Evolutionary conservation across 805 yeast genomes (phyloP).

Genomic region (Candida ficus): DNA sequence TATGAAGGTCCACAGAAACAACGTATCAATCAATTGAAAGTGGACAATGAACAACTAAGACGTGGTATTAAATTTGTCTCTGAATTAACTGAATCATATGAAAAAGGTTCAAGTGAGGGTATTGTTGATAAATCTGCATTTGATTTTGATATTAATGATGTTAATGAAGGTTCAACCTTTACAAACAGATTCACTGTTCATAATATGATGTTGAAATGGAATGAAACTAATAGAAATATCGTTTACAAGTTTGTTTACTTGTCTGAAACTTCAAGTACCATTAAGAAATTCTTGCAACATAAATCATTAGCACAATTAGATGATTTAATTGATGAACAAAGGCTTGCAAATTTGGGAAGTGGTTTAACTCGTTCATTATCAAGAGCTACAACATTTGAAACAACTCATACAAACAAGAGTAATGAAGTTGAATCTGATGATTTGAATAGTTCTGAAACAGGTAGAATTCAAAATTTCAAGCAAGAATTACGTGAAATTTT

Average conservation of each 20-base stretch:
- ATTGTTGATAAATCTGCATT: conserved; percentile 7
- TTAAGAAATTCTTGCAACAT: conserved; percentile 38
- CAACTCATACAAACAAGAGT: conserved; percentile 2
- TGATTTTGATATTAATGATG: conserved; percentile 12
- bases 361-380: conserved; percentile 11
- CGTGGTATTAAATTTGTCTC: conserved; percentile 19
- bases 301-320: conserved; percentile 47
- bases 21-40: conserved; percentile 14
- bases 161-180: conserved; percentile 16
- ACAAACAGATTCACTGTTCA: conserved; percentile 67
- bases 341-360: conserved; percentile 14
- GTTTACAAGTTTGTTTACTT: conserved; percentile 55
- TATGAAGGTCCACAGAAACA: conserved; percentile 16
- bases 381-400: conserved; percentile 18
- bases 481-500: conserved; percentile 41
- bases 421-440: conserved; percentile 7
- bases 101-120: conserved; percentile 3
- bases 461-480: conserved; percentile 43
- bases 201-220: conserved; percentile 75
- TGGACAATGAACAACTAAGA: conserved; percentile 20
- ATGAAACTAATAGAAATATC: conserved; percentile 58
- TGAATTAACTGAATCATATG: conserved; percentile 10
- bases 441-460: conserved; percentile 11
- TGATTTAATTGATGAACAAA: conserved; percentile 39
- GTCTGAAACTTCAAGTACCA: conserved; percentile 39